Evolutionary conservation across 1,284 basidiomycete species (phyloP), one percentile per base, ranked within the genome.

Genomic region (Filobasidium uniguttulatum): DNA sequence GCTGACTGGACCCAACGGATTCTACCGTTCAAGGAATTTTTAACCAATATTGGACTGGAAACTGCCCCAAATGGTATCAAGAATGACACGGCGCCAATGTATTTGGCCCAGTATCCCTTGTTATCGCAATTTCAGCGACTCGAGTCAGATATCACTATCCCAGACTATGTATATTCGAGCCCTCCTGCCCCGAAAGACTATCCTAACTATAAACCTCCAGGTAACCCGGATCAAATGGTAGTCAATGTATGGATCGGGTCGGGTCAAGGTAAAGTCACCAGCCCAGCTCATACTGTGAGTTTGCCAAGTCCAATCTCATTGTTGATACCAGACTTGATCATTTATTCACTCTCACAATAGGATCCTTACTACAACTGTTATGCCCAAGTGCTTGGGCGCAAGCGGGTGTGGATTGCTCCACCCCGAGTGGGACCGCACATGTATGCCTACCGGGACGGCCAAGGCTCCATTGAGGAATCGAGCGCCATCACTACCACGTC

Each of bases 341-440:
- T 30, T 37, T 44, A 48, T 33, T n/a, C 31, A 14, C 35, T 22
- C 54, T 34, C 12, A 19, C 2, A 9, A 25, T 48, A 90, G 86
- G 93, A 98, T 64, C 90, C 90, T 0, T 94, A 82, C 69, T 88
- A 79, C 70, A 98, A 98, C 64, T 77, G 83, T 56, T 97, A 86
- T 65, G 87, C 81, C 0, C 91, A 97, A 72, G 77, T 93, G 5
- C 80, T 87, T 3, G 91, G 91, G 9, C 68, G 72, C 14, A 97
- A 96, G 67, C 83, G 82, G 4, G 77, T 96, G n/a, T 96, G 91
- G 89, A 71, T 96, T 29, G 87, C 88, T 0, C 83, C 88, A 15
- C 86, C 87, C 2, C 60, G 64, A 5, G 62, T 37, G 7, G 69
- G 73, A 1, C 49, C 68, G 0, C 70, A 67, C 48, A 83, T 88